These are phyloP conservation scores for Citrus mangshanensis DNA, from an alignment of 345 rosid genomes.

Conservation along the genomic window DNA sequence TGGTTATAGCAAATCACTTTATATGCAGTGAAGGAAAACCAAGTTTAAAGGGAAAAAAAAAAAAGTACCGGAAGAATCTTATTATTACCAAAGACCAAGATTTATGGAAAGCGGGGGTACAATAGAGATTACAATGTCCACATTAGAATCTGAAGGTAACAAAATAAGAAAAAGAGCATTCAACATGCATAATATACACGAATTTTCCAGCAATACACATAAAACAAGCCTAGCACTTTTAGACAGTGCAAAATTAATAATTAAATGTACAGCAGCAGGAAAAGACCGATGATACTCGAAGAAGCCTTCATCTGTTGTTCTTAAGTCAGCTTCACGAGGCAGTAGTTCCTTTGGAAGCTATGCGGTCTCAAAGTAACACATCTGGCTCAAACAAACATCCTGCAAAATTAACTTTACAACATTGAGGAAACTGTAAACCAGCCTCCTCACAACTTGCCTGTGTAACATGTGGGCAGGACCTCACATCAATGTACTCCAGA, in stretches of 20 bases:
- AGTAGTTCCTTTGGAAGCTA: background rate
- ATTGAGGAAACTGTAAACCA: slow-evolving; percentile 62
- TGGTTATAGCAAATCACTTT: background rate
- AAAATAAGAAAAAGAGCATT: background rate
- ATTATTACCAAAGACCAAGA: background rate
- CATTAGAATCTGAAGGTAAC: background rate
- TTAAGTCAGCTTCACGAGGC: slow-evolving; percentile 7
- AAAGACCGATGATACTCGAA: slow-evolving; percentile 2
- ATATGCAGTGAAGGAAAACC: background rate
- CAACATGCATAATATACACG: slow-evolving; percentile 14
- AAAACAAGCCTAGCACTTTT: slow-evolving; percentile 3
- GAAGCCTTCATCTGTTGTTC: slow-evolving; percentile 14
- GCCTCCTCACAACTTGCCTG: slow-evolving; percentile 76
- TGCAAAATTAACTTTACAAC: slow-evolving; percentile 74
- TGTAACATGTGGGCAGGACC: slow-evolving; percentile 78
- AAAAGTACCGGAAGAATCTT: background rate
- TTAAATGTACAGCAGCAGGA: slow-evolving; percentile 28
- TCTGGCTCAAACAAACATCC: slow-evolving; percentile 72
- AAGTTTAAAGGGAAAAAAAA: too few relatives aligned
- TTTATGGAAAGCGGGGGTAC: background rate
- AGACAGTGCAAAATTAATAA: background rate
- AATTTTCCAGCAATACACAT: slow-evolving; percentile 5
- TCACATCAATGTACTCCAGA: slow-evolving; percentile 74
- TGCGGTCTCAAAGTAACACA: slow-evolving; percentile 36
- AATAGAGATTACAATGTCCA: slow-evolving; percentile 11